phyloP scores from a whole-genome alignment of 2,329 filamentous ascomycete genomes.

The Fusarium citri region DNA sequence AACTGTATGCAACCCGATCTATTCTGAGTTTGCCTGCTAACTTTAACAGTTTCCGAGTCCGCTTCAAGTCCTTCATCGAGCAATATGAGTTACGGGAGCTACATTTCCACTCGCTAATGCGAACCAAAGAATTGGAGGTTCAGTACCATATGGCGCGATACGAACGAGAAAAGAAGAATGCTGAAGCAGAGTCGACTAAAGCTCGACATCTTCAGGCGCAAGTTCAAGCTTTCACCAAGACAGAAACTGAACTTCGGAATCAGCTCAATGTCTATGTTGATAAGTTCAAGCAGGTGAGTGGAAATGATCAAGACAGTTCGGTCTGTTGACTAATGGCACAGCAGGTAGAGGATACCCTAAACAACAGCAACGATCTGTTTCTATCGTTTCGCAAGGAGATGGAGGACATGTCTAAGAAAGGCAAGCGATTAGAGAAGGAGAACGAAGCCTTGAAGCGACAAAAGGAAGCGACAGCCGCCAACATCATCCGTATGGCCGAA shows the following conservation, averaged over 20 bases:
- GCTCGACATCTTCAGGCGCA: conserved; percentile 89
- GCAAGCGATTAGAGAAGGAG: conserved; percentile 95
- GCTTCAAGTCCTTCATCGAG: conserved; percentile 95
- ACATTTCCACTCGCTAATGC: conserved; percentile 91
- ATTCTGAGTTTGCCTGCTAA: conserved; percentile 6
- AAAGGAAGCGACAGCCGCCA: conserved; percentile 91
- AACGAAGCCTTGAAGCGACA: conserved; percentile 92
- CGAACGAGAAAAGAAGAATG: conserved; percentile 89
- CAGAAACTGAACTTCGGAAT: conserved; percentile 90
- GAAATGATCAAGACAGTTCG: conserved; percentile 15
- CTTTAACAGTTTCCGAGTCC: conserved; percentile 75
- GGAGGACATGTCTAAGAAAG: conserved; percentile 99
- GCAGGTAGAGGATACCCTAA: conserved; percentile 97
- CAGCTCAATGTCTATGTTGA: conserved; percentile 99
- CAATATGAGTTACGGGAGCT: conserved; percentile 96
- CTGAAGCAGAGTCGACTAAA: conserved; percentile 82
- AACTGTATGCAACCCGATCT: conserved; percentile 71
- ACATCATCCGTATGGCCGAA: conserved; percentile 97
- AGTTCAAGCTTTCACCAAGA: conserved; percentile 95
- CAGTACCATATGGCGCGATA: conserved; percentile 90
- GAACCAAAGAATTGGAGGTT: conserved; percentile 95
- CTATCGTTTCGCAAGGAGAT: conserved; percentile 98
- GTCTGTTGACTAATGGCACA: conserved; percentile 45
- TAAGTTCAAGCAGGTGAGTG: conserved; percentile 97
- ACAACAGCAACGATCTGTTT: conserved; percentile 98